Evolutionary conservation across 805 yeast species (phyloP), one percentile per base, ranked within the genome.

Genomic region (Kazachstania africana): DNA sequence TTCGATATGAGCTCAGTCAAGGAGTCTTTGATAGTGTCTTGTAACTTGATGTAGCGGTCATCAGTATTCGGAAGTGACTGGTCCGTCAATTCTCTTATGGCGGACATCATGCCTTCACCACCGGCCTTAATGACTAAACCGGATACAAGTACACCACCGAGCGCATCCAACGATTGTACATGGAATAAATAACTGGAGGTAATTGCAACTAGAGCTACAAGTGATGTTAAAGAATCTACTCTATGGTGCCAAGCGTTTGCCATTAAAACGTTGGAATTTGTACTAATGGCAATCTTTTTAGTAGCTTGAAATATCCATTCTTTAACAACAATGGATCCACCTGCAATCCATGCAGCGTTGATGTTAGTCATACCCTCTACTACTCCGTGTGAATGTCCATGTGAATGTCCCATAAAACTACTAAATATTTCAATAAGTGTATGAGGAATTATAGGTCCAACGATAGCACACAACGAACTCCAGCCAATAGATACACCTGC

Each of bases 181-280:
- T 76, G 70, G 39, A 85, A 70, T 37, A 83, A 63, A 43, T 80
- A 77, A 21, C 95, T 94, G 2, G 87, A 76, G 0, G 93, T 70
- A 31, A 91, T 91, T 1, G 97, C 85, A 4, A 75, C 69, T 14
- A 88, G 67, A 0, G 97, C 96, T 6, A 88, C 97, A 15, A 79
- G 65, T 0, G 96, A 83, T 1, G 97, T 93, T 44, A 91, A 55
- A 1, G 94, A 79, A 51, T 91, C 98, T 8, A 88, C 91, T 40
- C 98, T 68, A 52, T 91, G 98, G 55, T 91, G 98, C 97, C 98
- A 91, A 3, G 98, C 98, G 50, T 91, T 91, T 4, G 98, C 98
- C 30, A 83, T 75, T 29, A 91, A 65, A 3, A 91, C 97, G 39
- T 84, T 83, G 1, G 95, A 84, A 49, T 82, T 80, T 18, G 83